Conservation (phyloP, 78 protist species). For the Monocercomonoides exilis region DNA sequence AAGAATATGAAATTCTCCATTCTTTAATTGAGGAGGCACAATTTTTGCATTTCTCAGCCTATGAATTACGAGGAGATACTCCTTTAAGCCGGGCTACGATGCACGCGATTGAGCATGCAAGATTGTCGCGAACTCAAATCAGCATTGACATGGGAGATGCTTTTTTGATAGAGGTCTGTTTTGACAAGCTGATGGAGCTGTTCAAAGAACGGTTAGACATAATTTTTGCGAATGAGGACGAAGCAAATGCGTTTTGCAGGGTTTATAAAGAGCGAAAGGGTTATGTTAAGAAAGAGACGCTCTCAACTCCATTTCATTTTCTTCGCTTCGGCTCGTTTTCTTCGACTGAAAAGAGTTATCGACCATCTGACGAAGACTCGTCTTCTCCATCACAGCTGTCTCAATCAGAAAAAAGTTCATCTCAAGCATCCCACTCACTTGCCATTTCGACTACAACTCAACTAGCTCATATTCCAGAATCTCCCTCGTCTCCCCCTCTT, state of each 20-base stretch:
- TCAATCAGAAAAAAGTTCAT: not conserved
- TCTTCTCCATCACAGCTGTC: not conserved
- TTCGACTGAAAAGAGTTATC: not conserved
- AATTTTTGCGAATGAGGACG: not conserved
- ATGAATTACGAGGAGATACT: not conserved
- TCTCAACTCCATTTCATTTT: too few species aligned
- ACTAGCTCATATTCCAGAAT: too few species aligned
- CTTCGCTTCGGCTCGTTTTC: too few species aligned
- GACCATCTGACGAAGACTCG: not conserved
- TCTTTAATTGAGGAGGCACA: not conserved
- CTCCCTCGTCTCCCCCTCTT: too few species aligned
- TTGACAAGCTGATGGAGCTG: not conserved
- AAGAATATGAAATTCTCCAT: not conserved
- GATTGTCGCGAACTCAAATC: not conserved
- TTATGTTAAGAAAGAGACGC: not conserved
- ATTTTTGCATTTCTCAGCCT: conserved; percentile 5
- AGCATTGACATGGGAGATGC: conserved; percentile 2
- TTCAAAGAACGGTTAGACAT: not conserved
- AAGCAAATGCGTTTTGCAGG: not conserved
- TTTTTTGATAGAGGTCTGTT: not conserved
- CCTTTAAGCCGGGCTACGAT: not conserved
- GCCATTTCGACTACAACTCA: not conserved
- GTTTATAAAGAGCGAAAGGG: not conserved
- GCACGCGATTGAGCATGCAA: not conserved
- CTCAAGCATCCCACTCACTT: not conserved